A percentile compares a stretch with the other conserved stretches of the same genome.
phyloP scores from a whole-genome alignment of 2,329 filamentous ascomycete species.

The Colletotrichum brevisporum region DNA sequence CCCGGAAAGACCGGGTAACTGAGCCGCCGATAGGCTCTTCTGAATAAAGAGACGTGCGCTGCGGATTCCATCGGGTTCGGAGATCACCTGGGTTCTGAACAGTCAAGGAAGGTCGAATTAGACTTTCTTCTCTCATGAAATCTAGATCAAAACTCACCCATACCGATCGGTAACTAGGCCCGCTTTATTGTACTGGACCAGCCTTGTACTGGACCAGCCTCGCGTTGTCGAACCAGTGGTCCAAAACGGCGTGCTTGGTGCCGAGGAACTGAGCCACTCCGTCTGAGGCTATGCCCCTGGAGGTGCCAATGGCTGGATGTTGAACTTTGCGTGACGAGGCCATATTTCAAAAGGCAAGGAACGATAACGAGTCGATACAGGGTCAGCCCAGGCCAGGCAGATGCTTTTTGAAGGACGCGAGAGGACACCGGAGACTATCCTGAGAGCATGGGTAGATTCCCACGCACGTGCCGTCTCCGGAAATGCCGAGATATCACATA shows the following conservation, averaged over 20 bases:
- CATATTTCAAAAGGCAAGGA: not conserved
- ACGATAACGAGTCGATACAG: no score
- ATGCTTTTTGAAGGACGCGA: no score
- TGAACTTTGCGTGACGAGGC: not conserved
- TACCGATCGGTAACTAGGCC: slow-evolving; percentile 50
- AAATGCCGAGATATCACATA: no score
- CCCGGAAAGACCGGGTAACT: slow-evolving; percentile 58
- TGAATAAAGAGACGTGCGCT: slow-evolving; percentile 64
- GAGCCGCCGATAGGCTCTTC: slow-evolving; percentile 55
- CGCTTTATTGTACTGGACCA: slow-evolving; percentile 27
- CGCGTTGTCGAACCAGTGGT: slow-evolving; percentile 41
- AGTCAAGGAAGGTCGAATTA: not conserved
- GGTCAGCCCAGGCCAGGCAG: no score
- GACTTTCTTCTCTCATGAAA: not conserved
- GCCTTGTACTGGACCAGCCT: slow-evolving; percentile 29
- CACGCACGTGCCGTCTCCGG: no score
- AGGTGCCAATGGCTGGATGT: slow-evolving; percentile 28
- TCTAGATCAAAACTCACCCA: slow-evolving; percentile 47
- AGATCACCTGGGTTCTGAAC: slow-evolving; percentile 54
- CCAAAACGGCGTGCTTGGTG: slow-evolving; percentile 43
- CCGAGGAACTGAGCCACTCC: slow-evolving; percentile 44
- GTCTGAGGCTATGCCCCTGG: not conserved
- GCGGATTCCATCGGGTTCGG: slow-evolving; percentile 56
- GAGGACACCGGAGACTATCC: no score
- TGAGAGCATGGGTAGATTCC: no score